Evolutionary conservation across 345 rosid genomes (phyloP), one percentile per base, ranked within the genome.

Genomic region (Garcia nutans): DNA sequence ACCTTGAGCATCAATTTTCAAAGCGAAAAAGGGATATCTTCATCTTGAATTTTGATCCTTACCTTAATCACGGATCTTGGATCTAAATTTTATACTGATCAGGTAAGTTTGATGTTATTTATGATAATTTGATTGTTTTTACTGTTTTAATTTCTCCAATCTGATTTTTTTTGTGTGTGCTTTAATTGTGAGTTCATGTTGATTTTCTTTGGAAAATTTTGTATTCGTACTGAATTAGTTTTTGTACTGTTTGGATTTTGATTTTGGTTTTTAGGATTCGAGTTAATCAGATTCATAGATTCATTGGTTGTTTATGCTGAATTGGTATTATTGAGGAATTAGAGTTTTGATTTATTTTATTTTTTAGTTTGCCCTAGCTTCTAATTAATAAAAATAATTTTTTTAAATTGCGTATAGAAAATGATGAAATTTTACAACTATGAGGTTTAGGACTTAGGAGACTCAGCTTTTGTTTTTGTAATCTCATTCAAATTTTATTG

Each of bases 1-100:
- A 50, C 60, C 61, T 56, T 24, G 12, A 4, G 12, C 24, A 0
- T 22, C 49, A 55, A 26, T 37, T 50, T 26, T 68, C 59, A 2
- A 23, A 6, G 23, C 2, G 7, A 5, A 24, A n/a, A 54, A 37
- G 55, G 22, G 7, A 49, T 26, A 63, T 65, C 10, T 52, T 65
- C 5, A 26, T 68, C 12, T 45, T 57, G 31, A 1, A 42, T 16
- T 66, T 66, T 28, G 31, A 55, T 66, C 50, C 8, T 33, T 19
- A 60, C 15, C 73, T 45, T 44, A 49, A 76, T 68, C 52, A 26
- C 68, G 68, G 78, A 76, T 10, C 63, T 68, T 49, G 49, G 78
- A 76, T 69, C 78, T 68, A 5, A 58, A 50, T 54, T 37, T 58
- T 8, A 3, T 33, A 3, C 68, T 49, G 4, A 59, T 68, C 65